Evolutionary conservation across 2,329 filamentous ascomycete species (phyloP).

Genomic region (Xylariaceae sp.): DNA sequence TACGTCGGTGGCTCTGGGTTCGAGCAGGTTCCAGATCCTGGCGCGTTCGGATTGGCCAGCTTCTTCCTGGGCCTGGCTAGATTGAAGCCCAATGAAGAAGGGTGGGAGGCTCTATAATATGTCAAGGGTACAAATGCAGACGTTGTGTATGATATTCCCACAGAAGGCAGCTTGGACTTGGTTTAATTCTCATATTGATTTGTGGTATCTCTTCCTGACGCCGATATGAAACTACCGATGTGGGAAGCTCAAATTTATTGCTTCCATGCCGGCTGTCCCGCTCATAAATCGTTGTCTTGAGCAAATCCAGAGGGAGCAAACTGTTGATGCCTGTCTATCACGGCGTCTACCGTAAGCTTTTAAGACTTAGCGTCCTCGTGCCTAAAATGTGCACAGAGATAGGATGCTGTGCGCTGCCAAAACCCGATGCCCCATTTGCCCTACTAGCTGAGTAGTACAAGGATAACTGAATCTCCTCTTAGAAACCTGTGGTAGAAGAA

Average conservation of each 20-base stretch:
- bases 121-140: background rate
- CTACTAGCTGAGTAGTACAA: constrained; percentile 78
- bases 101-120: constrained; percentile 43
- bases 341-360: constrained; percentile 4
- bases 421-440: background rate
- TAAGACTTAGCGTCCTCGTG: constrained; percentile 12
- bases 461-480: constrained; percentile 84
- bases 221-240: constrained; percentile 22
- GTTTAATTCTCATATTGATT: constrained; percentile 26
- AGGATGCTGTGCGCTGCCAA: constrained; percentile 12
- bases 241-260: constrained; percentile 12
- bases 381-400: constrained; percentile 13
- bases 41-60: constrained; percentile 75
- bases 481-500: constrained; percentile 68
- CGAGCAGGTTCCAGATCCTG: constrained; percentile 69
- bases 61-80: constrained; percentile 81
- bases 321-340: constrained; percentile 1
- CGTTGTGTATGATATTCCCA: constrained; percentile 22
- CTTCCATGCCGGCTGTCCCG: constrained; percentile 12
- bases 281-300: constrained; percentile 9
- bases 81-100: constrained; percentile 51
- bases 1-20: constrained; percentile 80
- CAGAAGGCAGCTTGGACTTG: constrained; percentile 19
- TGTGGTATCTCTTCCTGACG: constrained; percentile 33
- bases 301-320: constrained; percentile 6